Conservation (phyloP, 495 filamentous ascomycete genomes). For the Aspergillus taichungensis region DNA sequence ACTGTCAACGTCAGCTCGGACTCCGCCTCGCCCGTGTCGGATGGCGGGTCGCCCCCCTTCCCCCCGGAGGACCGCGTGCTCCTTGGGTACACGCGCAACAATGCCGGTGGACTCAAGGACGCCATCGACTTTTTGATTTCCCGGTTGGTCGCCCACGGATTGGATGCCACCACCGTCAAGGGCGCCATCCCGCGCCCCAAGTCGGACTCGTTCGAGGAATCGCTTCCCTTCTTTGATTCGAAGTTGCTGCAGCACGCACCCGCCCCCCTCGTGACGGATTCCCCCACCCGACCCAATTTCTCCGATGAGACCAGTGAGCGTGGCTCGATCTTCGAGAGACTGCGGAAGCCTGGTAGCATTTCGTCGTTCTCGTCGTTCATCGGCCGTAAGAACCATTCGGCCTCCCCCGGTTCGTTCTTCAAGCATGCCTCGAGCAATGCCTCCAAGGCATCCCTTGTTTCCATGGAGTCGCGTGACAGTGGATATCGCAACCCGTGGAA, state of each 20-base stretch:
- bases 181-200: conserved; percentile 92
- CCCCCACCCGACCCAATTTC: conserved; percentile 72
- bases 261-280: conserved; percentile 68
- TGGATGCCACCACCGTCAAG: conserved; percentile 78
- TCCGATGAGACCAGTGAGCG: conserved; percentile 68
- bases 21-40: conserved; percentile 22
- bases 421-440: conserved; percentile 89
- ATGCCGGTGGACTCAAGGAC: conserved; percentile 89
- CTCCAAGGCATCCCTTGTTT: conserved; percentile 87
- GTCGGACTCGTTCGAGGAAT: conserved; percentile 97
- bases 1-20: conserved; percentile 49
- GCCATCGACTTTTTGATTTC: conserved; percentile 89
- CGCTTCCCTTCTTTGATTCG: conserved; percentile 89
- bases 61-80: conserved; percentile 45
- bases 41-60: conserved; percentile 26
- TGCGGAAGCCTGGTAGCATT: conserved; percentile 87
- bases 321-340: conserved; percentile 74
- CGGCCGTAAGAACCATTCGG: conserved; percentile 86
- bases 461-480: conserved; percentile 84
- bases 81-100: conserved; percentile 87
- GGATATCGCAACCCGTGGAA: conserved; percentile 96
- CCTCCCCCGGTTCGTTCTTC: conserved; percentile 75
- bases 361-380: conserved; percentile 88
- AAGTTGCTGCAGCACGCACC: conserved; percentile 90
- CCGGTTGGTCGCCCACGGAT: conserved; percentile 70